Base-by-base conservation (phyloP, 2,329 filamentous ascomycete genomes). In the Epichloe typhina region DNA sequence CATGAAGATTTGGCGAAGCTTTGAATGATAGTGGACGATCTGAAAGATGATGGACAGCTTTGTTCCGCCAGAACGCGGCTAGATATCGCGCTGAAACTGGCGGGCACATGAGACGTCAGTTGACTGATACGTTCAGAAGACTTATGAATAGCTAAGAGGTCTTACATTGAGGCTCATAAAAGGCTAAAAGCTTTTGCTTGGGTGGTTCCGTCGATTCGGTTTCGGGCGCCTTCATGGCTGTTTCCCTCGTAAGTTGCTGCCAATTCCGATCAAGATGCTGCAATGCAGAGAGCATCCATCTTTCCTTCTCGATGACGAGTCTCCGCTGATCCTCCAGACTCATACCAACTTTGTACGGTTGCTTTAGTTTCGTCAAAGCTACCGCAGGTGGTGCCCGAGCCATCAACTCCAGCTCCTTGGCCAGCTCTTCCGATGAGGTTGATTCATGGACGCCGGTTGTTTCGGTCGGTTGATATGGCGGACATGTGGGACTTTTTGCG, bases 211-310 rank as follows among this genome's bases (percentile, higher is more conserved):
- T 42, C 9, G 46, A 19, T 31, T 46, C 26, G 12, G 17, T 8
- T 3, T 38, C 17, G 15, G 13, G 9, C n/a, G 17, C 12, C 15
- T 50, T 23, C 38, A 19, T 15, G 21, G n/a, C 9, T 5, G 13
- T 17, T 13, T 44, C 21, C 8, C 23, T 36, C 1, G 15, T 19
- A 7, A 19, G 26, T 11, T 49, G 38, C 17, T 49, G 42, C 21
- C 36, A 12, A 5, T 42, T 35, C 35, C 70, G 69, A 38, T 69
- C 71, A 58, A 72, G 68, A 55, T 67, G 69, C 54, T 73, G 71
- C 49, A 85, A 64, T 1, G 72, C 72, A 31, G 75, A 80, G 36
- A 83, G 67, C 67, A 88, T 75, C 79, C 79, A 83, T 23, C 55
- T 54, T 39, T 50, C 52, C 11, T 53, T 53, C 31, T 59, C 51